phyloP scores from a whole-genome alignment of 768 basidiomycete genomes.

The Dioszegia aurantiaca region DNA sequence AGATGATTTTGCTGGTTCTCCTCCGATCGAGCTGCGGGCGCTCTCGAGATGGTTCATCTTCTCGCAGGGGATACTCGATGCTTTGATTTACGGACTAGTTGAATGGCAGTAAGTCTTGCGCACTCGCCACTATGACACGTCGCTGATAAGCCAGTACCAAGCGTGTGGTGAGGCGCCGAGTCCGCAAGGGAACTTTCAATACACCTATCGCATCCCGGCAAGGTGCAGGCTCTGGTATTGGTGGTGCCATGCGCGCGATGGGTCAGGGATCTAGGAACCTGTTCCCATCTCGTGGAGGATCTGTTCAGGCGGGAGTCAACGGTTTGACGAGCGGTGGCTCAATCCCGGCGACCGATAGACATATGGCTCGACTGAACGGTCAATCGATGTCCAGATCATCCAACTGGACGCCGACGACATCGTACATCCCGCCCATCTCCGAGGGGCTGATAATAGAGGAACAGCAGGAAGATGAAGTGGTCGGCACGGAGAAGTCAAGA shows the following conservation, averaged over 20 bases:
- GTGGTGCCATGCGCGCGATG: conserved; percentile 2
- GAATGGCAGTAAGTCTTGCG: conserved; percentile 49
- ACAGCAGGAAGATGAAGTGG: not conserved
- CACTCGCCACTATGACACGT: too few relatives aligned
- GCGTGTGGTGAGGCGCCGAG: conserved; percentile 43
- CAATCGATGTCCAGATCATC: not conserved
- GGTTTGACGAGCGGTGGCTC: not conserved
- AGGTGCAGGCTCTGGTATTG: conserved; percentile 3
- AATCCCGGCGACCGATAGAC: not conserved
- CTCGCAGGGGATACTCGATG: conserved; percentile 51
- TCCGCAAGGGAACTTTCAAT: conserved; percentile 42
- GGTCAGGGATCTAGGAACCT: conserved; percentile 1
- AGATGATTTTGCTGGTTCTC: conserved; percentile 42
- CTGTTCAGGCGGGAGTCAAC: not conserved
- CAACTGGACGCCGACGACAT: conserved; percentile 3
- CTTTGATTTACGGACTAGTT: conserved; percentile 52
- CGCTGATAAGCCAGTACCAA: conserved; percentile 35
- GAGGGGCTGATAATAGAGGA: not conserved
- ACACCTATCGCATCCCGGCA: not conserved
- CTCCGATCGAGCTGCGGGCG: conserved; percentile 38
- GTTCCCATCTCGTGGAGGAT: conserved; percentile 1
- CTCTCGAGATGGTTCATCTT: conserved; percentile 52
- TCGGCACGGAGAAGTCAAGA: not conserved
- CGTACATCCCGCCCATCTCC: conserved; percentile 5
- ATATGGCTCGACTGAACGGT: not conserved